phyloP scores from a whole-genome alignment of 352 stramenopile species.

The Globisporangium lucens region DNA sequence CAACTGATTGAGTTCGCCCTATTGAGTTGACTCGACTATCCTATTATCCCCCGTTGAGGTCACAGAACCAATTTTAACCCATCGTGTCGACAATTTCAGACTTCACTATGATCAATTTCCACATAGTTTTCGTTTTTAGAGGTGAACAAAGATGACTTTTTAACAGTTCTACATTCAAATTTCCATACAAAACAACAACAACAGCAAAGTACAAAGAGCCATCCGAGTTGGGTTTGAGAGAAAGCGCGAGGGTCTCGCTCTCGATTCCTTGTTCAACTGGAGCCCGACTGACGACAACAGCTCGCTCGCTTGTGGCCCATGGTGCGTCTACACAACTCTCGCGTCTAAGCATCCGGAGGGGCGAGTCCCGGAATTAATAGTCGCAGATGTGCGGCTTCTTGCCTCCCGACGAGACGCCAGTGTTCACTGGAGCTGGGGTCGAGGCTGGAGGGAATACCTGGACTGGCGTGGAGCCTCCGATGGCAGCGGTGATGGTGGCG shows the following conservation, averaged over 20 bases:
- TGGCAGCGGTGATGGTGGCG: neutral
- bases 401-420: neutral
- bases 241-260: neutral
- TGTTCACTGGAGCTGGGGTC: neutral
- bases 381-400: constrained; percentile 7
- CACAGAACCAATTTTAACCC: neutral
- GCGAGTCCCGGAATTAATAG: neutral
- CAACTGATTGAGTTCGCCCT: neutral
- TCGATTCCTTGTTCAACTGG: constrained; percentile 2
- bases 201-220: neutral
- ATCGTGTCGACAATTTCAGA: neutral
- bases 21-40: neutral
- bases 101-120: neutral
- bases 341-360: neutral
- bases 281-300: constrained; percentile 1
- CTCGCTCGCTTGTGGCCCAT: neutral
- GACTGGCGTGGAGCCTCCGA: neutral
- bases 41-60: neutral
- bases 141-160: neutral
- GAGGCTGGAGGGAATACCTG: neutral
- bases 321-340: constrained; percentile 3
- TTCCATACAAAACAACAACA: neutral
- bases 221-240: neutral
- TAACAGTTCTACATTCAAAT: constrained; percentile 4
- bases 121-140: neutral